Percentiles rank a stretch among this genome's conserved stretches.
phyloP scores from a whole-genome alignment of 2,329 filamentous ascomycete genomes.

The Colletotrichum sp. region DNA sequence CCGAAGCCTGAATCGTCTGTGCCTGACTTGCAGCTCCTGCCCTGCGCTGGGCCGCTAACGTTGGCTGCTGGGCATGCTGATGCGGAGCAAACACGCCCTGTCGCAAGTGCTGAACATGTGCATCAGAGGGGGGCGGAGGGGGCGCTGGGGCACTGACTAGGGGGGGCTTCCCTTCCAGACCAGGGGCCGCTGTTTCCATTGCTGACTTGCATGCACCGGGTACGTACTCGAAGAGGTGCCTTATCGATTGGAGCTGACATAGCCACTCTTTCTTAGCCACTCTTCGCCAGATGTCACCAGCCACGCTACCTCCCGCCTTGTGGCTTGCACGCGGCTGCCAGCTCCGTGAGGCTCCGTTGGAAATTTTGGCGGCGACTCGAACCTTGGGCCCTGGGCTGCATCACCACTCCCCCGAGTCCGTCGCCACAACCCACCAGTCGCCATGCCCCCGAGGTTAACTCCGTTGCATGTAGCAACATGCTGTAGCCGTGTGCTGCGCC shows the following conservation, averaged over 20 bases:
- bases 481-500: conserved; percentile 17
- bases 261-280: background rate
- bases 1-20: background rate
- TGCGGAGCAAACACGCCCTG: conserved; percentile 15
- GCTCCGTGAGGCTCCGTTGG: conserved; percentile 6
- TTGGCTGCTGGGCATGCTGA: background rate
- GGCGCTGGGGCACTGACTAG: background rate
- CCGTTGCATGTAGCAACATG: conserved; percentile 20
- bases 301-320: background rate
- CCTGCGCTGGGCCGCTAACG: background rate
- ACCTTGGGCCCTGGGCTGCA: background rate
- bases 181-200: background rate
- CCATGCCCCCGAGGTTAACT: conserved; percentile 20
- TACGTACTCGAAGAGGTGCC: background rate
- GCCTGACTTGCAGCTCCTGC: background rate
- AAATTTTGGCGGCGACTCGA: conserved; percentile 19
- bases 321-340: background rate
- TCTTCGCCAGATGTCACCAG: background rate
- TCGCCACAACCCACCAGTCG: conserved; percentile 3
- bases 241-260: background rate
- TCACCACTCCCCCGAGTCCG: background rate
- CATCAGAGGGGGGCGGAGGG: background rate
- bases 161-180: background rate
- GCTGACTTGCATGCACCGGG: background rate
- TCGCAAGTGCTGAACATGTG: background rate